Evolutionary conservation across 176 grass and related monocot genomes (phyloP), one percentile per base, ranked within the genome.

Genomic region (Thinopyrum elongatum): DNA sequence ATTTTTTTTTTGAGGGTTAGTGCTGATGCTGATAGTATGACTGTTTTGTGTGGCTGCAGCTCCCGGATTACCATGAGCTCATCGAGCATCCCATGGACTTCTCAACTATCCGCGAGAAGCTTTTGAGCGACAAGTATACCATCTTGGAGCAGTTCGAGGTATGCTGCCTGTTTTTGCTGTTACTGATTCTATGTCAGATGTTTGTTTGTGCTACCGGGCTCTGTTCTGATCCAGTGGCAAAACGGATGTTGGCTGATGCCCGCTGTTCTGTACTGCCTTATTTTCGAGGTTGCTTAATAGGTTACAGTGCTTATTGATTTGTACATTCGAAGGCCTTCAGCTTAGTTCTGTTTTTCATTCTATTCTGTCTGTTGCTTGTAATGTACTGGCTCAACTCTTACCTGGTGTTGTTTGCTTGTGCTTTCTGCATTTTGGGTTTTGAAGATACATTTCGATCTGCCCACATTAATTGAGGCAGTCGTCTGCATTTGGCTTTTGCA

Each of bases 31-130:
- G 30, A 64, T 10, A 51, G 4, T 65, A 31, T 51, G 11, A 53
- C 16, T 51, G 10, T 60, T 89, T 5, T 87, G 29, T 82, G 46
- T 82, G n/a, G 10, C 62, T 89, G 78, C 90, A 95, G 93, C 90
- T 95, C 60, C 93, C 93, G 39, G 90, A 95, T 82, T 95, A 95
- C 78, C 73, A 80, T 39, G 93, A 93, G 41, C 85, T 91, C 38
- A 87, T 95, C 30, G 90, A 88, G 12, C 88, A 89, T 76, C 90
- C 93, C 0, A 95, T 95, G 90, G 93, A 95, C 83, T 92, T 90
- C 61, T 79, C 90, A 25, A 95, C 93, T 7, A 87, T 92, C 26
- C 86, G 93, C 8, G 91, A 92, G 59, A 95, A 95, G 66, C 88
- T 95, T 36, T 80, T 92, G 82, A 89, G 80, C 23, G 86, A 90